Evolutionary conservation across 129 eudicot genomes (phyloP), one percentile per base, ranked within the genome.

Genomic region (Arctium minus): DNA sequence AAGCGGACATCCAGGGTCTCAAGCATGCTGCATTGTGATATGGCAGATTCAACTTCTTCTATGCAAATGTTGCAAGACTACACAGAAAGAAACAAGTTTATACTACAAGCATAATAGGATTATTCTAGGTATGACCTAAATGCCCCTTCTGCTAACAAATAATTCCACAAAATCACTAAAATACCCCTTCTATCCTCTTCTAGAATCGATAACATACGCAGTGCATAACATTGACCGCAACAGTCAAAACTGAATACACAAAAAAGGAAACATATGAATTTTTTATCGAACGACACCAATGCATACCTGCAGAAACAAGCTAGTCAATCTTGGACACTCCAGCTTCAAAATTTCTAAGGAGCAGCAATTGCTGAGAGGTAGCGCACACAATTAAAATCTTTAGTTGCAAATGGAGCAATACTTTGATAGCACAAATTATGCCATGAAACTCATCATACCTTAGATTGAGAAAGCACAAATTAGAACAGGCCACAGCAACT

Each of bases 1-100:
- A 96, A 96, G 79, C 99, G 99, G 32, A 96, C 94, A 81, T 96
- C 99, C 39, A 96, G 94, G 11, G 99, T 96, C 91, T 96, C 99
- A 40, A 96, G 89, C 93, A 93, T 86, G 86, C 56, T 80, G 79
- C 99, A 96, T 27, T 78, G 84, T 29, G 89, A 73, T 83, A 93
- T 88, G 78, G 99, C 97, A 22, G 89, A 85, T 90, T 93, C 95
- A 79, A 93, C 90, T 2, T 97, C 92, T 85, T 88, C 92, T 90
- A 93, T 94, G 35, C 87, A 87, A 44, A 96, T 88, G 84, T 85
- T 96, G 91, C 99, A 96, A 39, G 98, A 93, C 99, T 96, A 70
- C 8, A 48, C 35, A 65, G 15, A 70, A 15, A 36, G 38, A 10
- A 27, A 37, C 22, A 60, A 67, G 46, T 3, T 50, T 50, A 53